Conservation (phyloP, 2,329 filamentous ascomycete species). For the Alternaria brassicicola region DNA sequence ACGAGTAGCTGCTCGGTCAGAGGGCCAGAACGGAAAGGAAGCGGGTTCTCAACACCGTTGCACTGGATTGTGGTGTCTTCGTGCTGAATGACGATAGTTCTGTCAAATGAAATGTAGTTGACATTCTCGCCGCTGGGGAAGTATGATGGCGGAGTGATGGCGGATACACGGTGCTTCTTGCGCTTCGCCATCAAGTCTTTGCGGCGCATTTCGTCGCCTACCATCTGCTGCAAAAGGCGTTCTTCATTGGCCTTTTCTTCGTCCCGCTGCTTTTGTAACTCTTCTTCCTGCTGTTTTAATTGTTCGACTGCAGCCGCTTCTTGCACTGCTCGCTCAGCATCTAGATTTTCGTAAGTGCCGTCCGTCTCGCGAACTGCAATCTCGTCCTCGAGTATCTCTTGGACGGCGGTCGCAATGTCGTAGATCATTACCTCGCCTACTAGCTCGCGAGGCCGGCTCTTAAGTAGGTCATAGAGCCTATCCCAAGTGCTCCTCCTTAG, state of each 20-base stretch:
- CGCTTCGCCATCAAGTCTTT: slow-evolving; percentile 64
- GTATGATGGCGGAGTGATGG: slow-evolving; percentile 41
- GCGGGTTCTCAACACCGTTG: slow-evolving; percentile 70
- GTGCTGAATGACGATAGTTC: slow-evolving; percentile 68
- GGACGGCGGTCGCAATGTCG: slow-evolving; percentile 64
- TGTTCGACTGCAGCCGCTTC: slow-evolving; percentile 72
- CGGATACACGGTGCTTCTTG: slow-evolving; percentile 58
- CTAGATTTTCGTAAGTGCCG: slow-evolving; percentile 79
- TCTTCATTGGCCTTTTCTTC: slow-evolving; percentile 69
- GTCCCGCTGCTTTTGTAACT: slow-evolving; percentile 49
- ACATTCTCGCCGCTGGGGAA: slow-evolving; percentile 47
- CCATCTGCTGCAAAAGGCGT: slow-evolving; percentile 70
- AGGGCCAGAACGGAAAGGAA: slow-evolving; percentile 68
- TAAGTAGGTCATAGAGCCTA: slow-evolving; percentile 72
- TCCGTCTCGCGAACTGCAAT: slow-evolving; percentile 76
- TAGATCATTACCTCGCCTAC: slow-evolving; percentile 70
- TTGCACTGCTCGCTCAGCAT: slow-evolving; percentile 85
- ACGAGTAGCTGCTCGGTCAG: slow-evolving; percentile 75
- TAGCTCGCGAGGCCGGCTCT: slow-evolving; percentile 69
- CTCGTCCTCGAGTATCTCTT: slow-evolving; percentile 83
- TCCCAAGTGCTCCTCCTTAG: slow-evolving; percentile 74
- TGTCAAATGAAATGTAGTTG: slow-evolving; percentile 67
- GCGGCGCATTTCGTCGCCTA: slow-evolving; percentile 74
- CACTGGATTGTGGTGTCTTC: slow-evolving; percentile 68
- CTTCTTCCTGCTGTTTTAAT: slow-evolving; percentile 55